Base-by-base conservation (phyloP, 2,329 filamentous ascomycete genomes). In the Calonectria ilicicola region DNA sequence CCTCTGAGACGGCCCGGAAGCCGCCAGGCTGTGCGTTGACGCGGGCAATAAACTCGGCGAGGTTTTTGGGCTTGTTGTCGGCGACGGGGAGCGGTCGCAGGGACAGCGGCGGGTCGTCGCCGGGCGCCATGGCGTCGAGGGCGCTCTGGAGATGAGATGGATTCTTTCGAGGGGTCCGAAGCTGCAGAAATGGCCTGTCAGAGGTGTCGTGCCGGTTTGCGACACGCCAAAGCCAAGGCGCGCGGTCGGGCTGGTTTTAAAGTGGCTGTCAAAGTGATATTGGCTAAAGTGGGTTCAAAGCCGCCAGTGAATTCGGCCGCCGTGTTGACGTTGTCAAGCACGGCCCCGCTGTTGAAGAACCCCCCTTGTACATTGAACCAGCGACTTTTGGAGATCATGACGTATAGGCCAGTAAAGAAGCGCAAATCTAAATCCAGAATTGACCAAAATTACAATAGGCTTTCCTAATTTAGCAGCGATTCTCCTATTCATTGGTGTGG, bases 1-100 rank as follows among this genome's bases (percentile, higher is more conserved):
- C 89, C 82, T 98, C 94, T 63, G 92, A 94, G 75, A 98, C 88
- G 77, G 92, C 89, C 72, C 95, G 93, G 81, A 98, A 97, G 27
- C 95, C 94, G 17, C 94, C 95, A 0, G 84, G 79, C 72, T 94
- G 92, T 79, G 97, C 92, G 77, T 95, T 94, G 80, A 98, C 93
- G 76, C 96, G 95, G 70, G 89, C 86, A 77, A 98, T 95, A 77
- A 96, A 93, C 58, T 93, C 90, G 69, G 90, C 87, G n/a, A 98
- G 87, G 58, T 88, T 89, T 80, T 90, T 90, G 38, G 89, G 88
- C 80, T 86, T 87, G 80, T 86, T 90, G 84, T 86, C 89, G 79
- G 85, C 87, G 75, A 88, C 85, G 19, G 92, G 91, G 60, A 82
- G 78, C 17, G 84, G 84, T 67, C 83, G 83, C 74, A 85, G 75